Conservation (phyloP, 805 yeast species). For the Candida krabiensis region DNA sequence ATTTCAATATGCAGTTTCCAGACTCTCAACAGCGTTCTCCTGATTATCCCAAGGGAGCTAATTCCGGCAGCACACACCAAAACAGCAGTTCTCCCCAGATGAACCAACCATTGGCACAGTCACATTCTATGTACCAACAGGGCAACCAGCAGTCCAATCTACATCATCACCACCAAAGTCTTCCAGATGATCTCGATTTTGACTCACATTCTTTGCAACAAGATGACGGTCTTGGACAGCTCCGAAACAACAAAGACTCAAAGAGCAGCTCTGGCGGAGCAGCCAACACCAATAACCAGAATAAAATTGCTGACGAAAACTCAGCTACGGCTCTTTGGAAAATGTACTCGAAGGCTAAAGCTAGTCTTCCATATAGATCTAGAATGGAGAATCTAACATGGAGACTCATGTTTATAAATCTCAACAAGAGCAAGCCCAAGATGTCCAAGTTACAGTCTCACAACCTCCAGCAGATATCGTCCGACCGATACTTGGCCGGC, state of each 20-base stretch:
- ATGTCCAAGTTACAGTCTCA: not conserved
- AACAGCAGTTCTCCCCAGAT: too few relatives aligned
- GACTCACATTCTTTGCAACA: not conserved
- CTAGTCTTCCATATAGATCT: constrained; percentile 68
- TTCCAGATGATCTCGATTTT: not conserved
- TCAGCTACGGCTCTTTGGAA: constrained; percentile 67
- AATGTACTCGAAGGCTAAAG: constrained; percentile 75
- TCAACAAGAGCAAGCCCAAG: constrained; percentile 17
- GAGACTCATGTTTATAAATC: constrained; percentile 73
- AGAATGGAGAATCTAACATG: constrained; percentile 86
- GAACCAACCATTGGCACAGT: too few relatives aligned
- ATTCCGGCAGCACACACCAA: too few relatives aligned
- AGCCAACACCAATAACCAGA: not conserved
- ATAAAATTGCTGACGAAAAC: constrained; percentile 32
- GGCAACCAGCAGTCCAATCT: too few relatives aligned
- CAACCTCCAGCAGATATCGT: not conserved
- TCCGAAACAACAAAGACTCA: not conserved
- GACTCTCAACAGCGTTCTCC: too few relatives aligned
- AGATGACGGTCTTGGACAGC: too few relatives aligned
- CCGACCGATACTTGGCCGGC: not conserved
- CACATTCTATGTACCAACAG: too few relatives aligned
- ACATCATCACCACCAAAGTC: too few relatives aligned
- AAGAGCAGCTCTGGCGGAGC: not conserved
- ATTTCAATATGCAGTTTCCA: too few relatives aligned
- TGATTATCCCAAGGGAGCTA: too few relatives aligned